These are phyloP conservation scores for Lecanosticta acicola DNA, from an alignment of 2,329 filamentous ascomycete species.

Conservation along the genomic window DNA sequence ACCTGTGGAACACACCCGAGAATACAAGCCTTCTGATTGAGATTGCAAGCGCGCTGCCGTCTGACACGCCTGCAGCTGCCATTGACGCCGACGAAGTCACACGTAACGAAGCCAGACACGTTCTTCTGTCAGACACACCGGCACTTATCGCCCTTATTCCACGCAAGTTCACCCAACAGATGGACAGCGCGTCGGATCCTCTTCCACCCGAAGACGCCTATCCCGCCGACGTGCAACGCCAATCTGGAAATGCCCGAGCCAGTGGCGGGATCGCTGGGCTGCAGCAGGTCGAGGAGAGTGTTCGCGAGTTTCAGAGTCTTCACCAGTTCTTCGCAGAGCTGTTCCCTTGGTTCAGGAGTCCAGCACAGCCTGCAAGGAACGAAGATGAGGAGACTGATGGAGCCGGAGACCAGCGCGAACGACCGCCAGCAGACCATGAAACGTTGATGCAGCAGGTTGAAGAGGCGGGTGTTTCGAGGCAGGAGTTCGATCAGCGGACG, in stretches of 20 bases:
- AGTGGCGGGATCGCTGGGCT: slow-evolving; percentile 4
- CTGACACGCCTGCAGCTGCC: slow-evolving; percentile 40
- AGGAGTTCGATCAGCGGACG: slow-evolving; percentile 5
- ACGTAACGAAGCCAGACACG: slow-evolving; percentile 63
- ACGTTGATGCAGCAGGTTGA: slow-evolving; percentile 26
- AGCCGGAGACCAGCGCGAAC: slow-evolving; percentile 1
- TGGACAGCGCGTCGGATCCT: slow-evolving; percentile 74
- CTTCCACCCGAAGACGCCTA: slow-evolving; percentile 58
- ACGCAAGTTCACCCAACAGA: slow-evolving; percentile 54
- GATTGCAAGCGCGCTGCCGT: slow-evolving; percentile 53
- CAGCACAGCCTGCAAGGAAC: slow-evolving; percentile 3
- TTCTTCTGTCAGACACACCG: slow-evolving; percentile 71
- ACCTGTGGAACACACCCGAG: slow-evolving; percentile 79
- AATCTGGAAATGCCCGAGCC: slow-evolving; percentile 1
- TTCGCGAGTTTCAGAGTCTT: slow-evolving; percentile 26
- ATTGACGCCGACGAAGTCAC: slow-evolving; percentile 37
- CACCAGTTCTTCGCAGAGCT: slow-evolving; percentile 27
- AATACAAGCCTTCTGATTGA: slow-evolving; percentile 63
- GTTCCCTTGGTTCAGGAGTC: slow-evolving; percentile 27
- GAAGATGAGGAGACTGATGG: slow-evolving; percentile 7
- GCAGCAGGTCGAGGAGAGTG: slow-evolving; percentile 15
- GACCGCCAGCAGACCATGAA: slow-evolving; percentile 21
- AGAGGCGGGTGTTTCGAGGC: slow-evolving; percentile 20
- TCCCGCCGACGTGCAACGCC: slow-evolving; percentile 10
- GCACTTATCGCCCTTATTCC: slow-evolving; percentile 66